Evolutionary conservation across 1,284 basidiomycete species (phyloP).

Genomic region (Apiotrichum akiyoshidainum): DNA sequence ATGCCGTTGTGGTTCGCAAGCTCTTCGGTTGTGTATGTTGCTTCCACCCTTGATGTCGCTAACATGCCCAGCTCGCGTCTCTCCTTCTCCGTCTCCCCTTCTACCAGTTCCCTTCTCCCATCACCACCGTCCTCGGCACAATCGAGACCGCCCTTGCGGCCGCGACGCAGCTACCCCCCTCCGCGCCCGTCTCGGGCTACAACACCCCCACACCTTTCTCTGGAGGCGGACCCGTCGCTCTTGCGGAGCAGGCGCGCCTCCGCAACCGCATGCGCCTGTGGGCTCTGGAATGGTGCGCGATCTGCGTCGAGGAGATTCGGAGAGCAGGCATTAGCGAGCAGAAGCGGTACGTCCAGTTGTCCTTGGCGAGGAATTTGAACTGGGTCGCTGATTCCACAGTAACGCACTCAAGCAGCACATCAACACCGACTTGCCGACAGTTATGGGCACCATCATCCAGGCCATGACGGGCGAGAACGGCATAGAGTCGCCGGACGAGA

Average conservation of each 20-base stretch:
- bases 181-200: slow-evolving; percentile 37
- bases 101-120: slow-evolving; percentile 38
- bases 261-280: slow-evolving; percentile 34
- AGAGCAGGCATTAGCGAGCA: slow-evolving; percentile 69
- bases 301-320: slow-evolving; percentile 74
- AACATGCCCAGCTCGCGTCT: slow-evolving; percentile 40
- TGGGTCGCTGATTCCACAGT: slow-evolving; percentile 13
- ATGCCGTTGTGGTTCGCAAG: slow-evolving; percentile 69
- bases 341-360: slow-evolving; percentile 60
- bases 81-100: slow-evolving; percentile 43
- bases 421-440: slow-evolving; percentile 61
- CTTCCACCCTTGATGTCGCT: neutral
- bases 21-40: slow-evolving; percentile 74
- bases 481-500: slow-evolving; percentile 26
- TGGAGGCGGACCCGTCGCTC: neutral
- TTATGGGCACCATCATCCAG: slow-evolving; percentile 63
- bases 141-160: slow-evolving; percentile 34
- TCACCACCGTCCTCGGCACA: slow-evolving; percentile 39
- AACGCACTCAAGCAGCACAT: slow-evolving; percentile 37
- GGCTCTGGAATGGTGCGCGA: slow-evolving; percentile 73
- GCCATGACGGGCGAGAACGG: slow-evolving; percentile 51
- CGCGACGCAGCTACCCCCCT: slow-evolving; percentile 34
- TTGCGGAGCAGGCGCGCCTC: slow-evolving; percentile 20
- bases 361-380: slow-evolving; percentile 5
- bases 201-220: slow-evolving; percentile 53